These are phyloP conservation scores for Ophiostoma ips DNA, from an alignment of 2,329 filamentous ascomycete genomes.

Conservation along the genomic window DNA sequence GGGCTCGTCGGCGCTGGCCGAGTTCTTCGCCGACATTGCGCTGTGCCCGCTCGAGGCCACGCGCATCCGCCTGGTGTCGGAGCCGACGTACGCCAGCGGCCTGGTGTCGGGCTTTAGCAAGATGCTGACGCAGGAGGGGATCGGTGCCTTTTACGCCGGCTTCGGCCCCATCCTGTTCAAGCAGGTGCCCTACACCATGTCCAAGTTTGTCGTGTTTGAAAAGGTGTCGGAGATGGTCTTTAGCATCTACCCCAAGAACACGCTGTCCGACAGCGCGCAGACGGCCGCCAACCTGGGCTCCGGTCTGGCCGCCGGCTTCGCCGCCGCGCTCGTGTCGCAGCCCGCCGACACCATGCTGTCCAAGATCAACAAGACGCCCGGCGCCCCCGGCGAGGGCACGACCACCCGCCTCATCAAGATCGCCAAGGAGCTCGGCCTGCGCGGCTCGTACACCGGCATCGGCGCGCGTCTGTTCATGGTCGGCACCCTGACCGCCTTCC, in stretches of 20 bases:
- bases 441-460: conserved; percentile 60
- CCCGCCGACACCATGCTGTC: conserved; percentile 75
- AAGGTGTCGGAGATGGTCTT: conserved; percentile 61
- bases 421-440: conserved; percentile 60
- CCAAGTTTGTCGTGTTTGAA: conserved; percentile 81
- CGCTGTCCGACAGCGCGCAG: conserved; percentile 48
- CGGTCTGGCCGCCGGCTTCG: conserved; percentile 49
- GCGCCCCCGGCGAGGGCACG: conserved; percentile 64
- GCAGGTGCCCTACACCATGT: conserved; percentile 76
- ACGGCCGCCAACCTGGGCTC: conserved; percentile 51
- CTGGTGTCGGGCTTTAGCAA: conserved; percentile 59
- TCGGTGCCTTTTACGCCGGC: conserved; percentile 68
- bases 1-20: conserved; percentile 42
- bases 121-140: conserved; percentile 59
- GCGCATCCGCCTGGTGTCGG: conserved; percentile 69
- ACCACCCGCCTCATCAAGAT: conserved; percentile 67
- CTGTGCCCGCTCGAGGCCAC: conserved; percentile 77
- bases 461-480: conserved; percentile 45
- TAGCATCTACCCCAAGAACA: conserved; percentile 50
- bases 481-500: conserved; percentile 54
- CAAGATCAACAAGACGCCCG: conserved; percentile 85
- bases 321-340: conserved; percentile 67
- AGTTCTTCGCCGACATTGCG: conserved; percentile 54
- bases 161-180: conserved; percentile 70
- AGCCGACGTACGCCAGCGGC: conserved; percentile 63